Evolutionary conservation across 2,329 filamentous ascomycete genomes (phyloP).

Genomic region (Fusarium sublunatum): DNA sequence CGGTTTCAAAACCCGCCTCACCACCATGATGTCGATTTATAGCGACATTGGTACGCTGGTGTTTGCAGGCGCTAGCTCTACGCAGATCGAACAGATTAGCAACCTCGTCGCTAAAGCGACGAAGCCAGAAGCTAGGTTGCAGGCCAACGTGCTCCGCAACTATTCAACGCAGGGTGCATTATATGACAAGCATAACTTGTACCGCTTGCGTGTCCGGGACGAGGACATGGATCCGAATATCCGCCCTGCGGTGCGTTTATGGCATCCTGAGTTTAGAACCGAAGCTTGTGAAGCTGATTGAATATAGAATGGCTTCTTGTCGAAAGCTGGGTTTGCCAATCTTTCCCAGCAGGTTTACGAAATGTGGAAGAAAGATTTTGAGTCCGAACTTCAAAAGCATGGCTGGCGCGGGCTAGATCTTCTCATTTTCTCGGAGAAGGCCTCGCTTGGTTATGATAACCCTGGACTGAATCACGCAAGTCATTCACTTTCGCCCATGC

Average conservation of each 20-base stretch:
- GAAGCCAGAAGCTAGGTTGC: slow-evolving; percentile 10
- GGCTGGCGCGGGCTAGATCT: not conserved
- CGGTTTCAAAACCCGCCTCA: too few relatives aligned
- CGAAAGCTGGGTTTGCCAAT: not conserved
- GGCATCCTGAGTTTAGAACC: not conserved
- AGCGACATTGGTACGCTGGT: slow-evolving; percentile 50
- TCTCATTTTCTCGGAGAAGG: too few relatives aligned
- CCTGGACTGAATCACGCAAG: slow-evolving; percentile 41
- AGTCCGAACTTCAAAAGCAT: not conserved
- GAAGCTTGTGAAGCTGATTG: not conserved
- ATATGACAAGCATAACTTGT: slow-evolving; percentile 20
- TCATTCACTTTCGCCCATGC: not conserved
- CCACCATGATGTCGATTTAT: slow-evolving; percentile 35
- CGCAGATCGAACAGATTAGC: slow-evolving; percentile 41
- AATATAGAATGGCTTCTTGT: slow-evolving; percentile 1
- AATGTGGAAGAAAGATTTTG: not conserved
- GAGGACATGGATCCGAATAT: slow-evolving; percentile 5
- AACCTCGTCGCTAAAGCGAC: slow-evolving; percentile 34
- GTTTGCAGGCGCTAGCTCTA: slow-evolving; percentile 43
- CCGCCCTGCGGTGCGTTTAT: slow-evolving; percentile 13
- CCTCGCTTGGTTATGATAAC: not conserved
- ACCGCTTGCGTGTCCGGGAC: slow-evolving; percentile 26
- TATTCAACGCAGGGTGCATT: too few relatives aligned
- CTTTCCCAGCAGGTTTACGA: slow-evolving; percentile 3
- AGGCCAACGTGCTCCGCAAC: not conserved